Conservation (phyloP, 2,329 filamentous ascomycete species). For the Colletotrichum sp. region DNA sequence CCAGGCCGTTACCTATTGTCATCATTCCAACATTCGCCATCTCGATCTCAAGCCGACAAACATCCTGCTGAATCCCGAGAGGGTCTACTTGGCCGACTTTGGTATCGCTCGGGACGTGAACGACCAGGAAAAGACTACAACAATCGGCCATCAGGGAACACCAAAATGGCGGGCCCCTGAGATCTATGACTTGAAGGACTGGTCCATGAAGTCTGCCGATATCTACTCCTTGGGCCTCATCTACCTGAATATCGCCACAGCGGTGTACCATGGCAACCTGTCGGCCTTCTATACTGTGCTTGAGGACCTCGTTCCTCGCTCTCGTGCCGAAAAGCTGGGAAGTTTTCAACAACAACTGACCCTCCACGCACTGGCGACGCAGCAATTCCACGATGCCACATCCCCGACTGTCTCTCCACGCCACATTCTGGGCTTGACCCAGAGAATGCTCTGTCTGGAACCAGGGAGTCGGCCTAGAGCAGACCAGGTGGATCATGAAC, state of each 20-base stretch:
- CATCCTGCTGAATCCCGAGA: constrained; percentile 47
- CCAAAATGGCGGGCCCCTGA: constrained; percentile 52
- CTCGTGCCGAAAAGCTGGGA: constrained; percentile 37
- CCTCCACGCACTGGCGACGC: constrained; percentile 36
- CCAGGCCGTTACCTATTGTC: constrained; percentile 46
- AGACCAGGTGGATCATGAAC: constrained; percentile 41
- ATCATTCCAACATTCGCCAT: constrained; percentile 46
- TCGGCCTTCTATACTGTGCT: constrained; percentile 37
- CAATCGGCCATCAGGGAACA: constrained; percentile 43
- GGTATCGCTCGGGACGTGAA: constrained; percentile 52
- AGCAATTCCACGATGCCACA: constrained; percentile 39
- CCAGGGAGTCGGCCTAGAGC: constrained; percentile 36
- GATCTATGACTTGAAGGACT: constrained; percentile 37
- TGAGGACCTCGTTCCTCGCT: constrained; percentile 32
- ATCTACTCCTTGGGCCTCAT: constrained; percentile 53
- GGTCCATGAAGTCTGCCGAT: constrained; percentile 52
- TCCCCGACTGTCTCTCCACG: constrained; percentile 43
- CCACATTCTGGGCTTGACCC: constrained; percentile 41
- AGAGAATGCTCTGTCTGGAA: constrained; percentile 36
- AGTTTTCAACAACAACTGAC: constrained; percentile 37
- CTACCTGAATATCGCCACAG: constrained; percentile 47
- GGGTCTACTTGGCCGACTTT: constrained; percentile 54
- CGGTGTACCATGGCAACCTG: constrained; percentile 44
- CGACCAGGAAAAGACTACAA: constrained; percentile 48
- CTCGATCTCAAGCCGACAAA: constrained; percentile 54